Percentiles rank a stretch among this genome's conserved stretches.
Evolutionary conservation across 345 rosid genomes (phyloP).

Genomic region (Gossypium longicalyx): DNA sequence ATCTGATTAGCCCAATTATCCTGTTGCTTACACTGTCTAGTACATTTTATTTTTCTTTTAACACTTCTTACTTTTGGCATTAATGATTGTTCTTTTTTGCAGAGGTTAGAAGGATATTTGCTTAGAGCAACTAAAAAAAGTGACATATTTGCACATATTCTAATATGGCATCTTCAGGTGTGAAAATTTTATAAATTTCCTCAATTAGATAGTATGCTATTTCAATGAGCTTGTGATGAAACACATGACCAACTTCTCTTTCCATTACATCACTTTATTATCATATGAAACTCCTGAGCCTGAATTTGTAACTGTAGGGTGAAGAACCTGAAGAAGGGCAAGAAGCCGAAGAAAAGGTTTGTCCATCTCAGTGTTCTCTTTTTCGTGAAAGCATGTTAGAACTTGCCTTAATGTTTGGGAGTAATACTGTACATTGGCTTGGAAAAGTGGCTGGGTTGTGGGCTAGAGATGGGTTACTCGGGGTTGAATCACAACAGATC

Average conservation of each 20-base stretch:
- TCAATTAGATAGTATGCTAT: conserved; percentile 15
- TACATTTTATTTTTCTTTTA: neutral
- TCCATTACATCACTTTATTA: conserved; percentile 10
- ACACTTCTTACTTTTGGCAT: conserved; percentile 5
- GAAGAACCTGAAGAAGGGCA: conserved; percentile 64
- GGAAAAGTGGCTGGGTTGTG: neutral
- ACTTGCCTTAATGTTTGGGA: neutral
- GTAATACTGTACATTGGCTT: neutral
- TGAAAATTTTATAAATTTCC: conserved; percentile 16
- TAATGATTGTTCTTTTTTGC: conserved; percentile 28
- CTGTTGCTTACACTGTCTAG: neutral
- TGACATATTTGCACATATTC: conserved; percentile 93
- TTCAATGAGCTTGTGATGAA: conserved; percentile 4
- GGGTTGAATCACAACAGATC: neutral
- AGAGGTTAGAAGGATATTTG: conserved; percentile 92
- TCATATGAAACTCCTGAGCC: conserved; percentile 4
- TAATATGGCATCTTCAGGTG: conserved; percentile 98
- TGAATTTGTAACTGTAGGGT: conserved; percentile 57
- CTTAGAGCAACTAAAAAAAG: conserved; percentile 97
- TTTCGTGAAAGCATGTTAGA: neutral
- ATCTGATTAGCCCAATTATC: neutral
- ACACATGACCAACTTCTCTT: conserved; percentile 2
- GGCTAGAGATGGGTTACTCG: neutral
- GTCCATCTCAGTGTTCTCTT: conserved; percentile 6
- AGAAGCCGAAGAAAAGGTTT: conserved; percentile 68